Evolutionary conservation across 176 grass and related monocot genomes (phyloP).

Genomic region (Dendrocalamus sinicus): DNA sequence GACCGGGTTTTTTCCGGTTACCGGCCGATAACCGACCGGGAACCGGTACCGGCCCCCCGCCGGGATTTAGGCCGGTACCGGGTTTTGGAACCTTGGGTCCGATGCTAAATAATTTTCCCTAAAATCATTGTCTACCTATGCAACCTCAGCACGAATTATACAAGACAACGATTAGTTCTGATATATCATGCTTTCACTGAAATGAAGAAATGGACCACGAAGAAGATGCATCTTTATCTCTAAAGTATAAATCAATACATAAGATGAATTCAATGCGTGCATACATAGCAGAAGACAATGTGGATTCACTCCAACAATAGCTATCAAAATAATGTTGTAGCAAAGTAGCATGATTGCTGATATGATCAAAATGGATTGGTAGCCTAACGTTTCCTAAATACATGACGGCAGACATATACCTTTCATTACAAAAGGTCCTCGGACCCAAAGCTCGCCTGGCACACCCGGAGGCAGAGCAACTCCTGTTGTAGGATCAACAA

Average conservation of each 20-base stretch:
- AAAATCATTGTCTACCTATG: no score
- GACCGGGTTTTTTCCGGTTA: no score
- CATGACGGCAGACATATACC: constrained; percentile 4
- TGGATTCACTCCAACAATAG: not conserved
- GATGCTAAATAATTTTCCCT: not conserved
- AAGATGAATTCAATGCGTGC: not conserved
- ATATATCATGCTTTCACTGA: not conserved
- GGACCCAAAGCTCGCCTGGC: constrained; percentile 53
- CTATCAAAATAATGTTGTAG: not conserved
- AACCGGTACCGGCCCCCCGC: no score
- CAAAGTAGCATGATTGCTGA: not conserved
- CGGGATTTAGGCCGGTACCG: no score
- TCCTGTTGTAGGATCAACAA: constrained; percentile 52
- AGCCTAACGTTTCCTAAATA: not conserved
- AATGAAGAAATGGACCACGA: not conserved
- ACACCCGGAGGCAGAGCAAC: constrained; percentile 40
- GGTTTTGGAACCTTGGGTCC: not conserved
- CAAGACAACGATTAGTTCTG: not conserved
- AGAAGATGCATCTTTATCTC: not conserved
- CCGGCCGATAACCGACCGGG: no score
- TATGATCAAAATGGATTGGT: constrained; percentile 2
- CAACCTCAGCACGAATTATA: not conserved
- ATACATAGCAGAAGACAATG: not conserved
- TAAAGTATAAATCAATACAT: not conserved
- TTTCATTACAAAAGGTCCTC: constrained; percentile 60